A percentile compares a stretch with the other conserved stretches of the same genome.
These are phyloP conservation scores for Mortierella sp. DNA, from an alignment of 371 early-diverging fungal species.

Conservation along the genomic window DNA sequence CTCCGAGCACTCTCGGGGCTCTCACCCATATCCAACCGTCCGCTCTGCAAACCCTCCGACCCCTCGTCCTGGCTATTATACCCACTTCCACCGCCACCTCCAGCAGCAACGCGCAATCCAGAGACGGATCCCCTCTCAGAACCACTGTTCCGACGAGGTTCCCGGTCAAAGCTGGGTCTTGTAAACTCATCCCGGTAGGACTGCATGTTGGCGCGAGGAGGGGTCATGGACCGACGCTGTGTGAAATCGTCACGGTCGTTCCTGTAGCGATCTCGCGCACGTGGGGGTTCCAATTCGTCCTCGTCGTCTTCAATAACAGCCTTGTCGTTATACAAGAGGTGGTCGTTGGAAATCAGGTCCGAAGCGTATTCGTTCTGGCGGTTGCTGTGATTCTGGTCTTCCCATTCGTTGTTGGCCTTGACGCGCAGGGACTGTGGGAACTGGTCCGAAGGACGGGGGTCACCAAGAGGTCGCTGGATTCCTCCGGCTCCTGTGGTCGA, in stretches of 20 bases:
- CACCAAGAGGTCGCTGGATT: slow-evolving; percentile 31
- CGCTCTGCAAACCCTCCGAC: slow-evolving; percentile 8
- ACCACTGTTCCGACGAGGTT: slow-evolving; percentile 40
- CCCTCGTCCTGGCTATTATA: background rate
- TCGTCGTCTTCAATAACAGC: slow-evolving; percentile 44
- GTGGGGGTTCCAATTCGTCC: slow-evolving; percentile 42
- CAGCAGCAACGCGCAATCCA: slow-evolving; percentile 18
- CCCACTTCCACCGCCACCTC: background rate
- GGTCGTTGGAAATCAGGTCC: slow-evolving; percentile 33
- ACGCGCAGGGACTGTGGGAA: slow-evolving; percentile 39
- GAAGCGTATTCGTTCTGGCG: slow-evolving; percentile 28
- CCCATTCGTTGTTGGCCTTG: slow-evolving; percentile 33
- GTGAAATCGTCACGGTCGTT: slow-evolving; percentile 44
- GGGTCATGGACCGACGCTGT: slow-evolving; percentile 46
- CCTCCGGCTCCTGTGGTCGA: slow-evolving; percentile 4
- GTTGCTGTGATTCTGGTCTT: background rate
- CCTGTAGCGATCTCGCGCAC: slow-evolving; percentile 39
- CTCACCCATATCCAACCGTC: slow-evolving; percentile 9
- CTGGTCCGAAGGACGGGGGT: slow-evolving; percentile 37
- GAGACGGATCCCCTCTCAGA: slow-evolving; percentile 35
- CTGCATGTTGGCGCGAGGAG: slow-evolving; percentile 49
- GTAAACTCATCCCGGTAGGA: slow-evolving; percentile 50
- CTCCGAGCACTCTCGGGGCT: slow-evolving; percentile 47
- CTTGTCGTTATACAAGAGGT: slow-evolving; percentile 44
- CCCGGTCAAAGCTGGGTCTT: slow-evolving; percentile 43